Base-by-base conservation (phyloP, 805 yeast genomes). In the Monosporozyma aquatica region DNA sequence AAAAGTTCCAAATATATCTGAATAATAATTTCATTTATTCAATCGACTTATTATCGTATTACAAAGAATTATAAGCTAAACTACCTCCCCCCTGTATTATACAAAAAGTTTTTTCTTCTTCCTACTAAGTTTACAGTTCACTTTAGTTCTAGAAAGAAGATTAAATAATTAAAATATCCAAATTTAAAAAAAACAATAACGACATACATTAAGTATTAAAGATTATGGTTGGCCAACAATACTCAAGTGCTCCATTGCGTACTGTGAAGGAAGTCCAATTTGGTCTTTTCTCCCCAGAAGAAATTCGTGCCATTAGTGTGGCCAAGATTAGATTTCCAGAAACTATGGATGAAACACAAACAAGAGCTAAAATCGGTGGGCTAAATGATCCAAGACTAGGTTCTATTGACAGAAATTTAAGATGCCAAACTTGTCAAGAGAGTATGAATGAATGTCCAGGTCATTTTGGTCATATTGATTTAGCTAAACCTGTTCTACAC, bases 391-490 rank as follows among this genome's bases (percentile, higher is more conserved):
- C 98, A 47, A 80, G 97, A 56, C 72, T 92, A 47, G 99, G 99
- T 40, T 84, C 97, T 4, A 89, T 92, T 55, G 99, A 92, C 66
- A 81, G 98, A 64, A 90, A 89, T 63, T 85, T 84, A 74, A 87
- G 86, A 70, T 92, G 99, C 73, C 97, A 90, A 71, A 92, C 99
- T 20, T 92, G 99, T 74, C 95, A 96, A 57, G 99, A 92, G 65
- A 96, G 90, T 55, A 92, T 92, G 97, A 86, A 90, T 47, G 97
- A 92, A 64, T 92, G 99, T 67, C 97, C 97, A 0, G 99, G 99
- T 46, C 99, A 92, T 69, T 92, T 92, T 67, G 99, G 99, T 53
- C 99, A 92, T 61, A 92, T 92, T 47, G 99, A 92, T 62, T 73
- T 92, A 51, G 97, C 98, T 27, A 92, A 90, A 62, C 98, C 99